Evolutionary conservation across 129 eudicot species (phyloP), one percentile per base, ranked within the genome.

Genomic region (Ambrosia trifida): DNA sequence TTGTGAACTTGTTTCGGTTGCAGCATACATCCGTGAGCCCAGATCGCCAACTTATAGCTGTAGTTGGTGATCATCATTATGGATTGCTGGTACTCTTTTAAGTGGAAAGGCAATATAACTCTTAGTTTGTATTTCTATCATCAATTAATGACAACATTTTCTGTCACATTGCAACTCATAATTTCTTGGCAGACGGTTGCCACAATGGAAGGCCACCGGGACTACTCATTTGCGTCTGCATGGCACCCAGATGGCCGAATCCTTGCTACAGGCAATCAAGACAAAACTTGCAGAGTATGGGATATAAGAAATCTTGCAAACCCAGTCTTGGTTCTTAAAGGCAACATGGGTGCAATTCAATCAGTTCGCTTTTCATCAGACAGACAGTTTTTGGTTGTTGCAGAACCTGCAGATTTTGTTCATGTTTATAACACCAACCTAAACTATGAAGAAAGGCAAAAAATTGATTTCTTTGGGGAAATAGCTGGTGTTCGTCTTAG

Each of bases 1-100:
- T 54, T 3, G 33, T 18, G 13, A 54, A 69, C 51, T 52, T 45
- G 14, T 43, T 71, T 4, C 56, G 73, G 40, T 43, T 86, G 87
- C 93, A 91, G 97, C 97, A 91, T 81, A 86, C 94, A 54, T 88
- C 97, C 7, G 28, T 91, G 76, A 91, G 97, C 50, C 96, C 97
- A 6, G 87, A 88, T 54, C 68, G 90, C 35, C 86, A 84, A 76
- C 86, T 88, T 64, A 77, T 91, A 18, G 70, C 78, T 10, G 83
- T 91, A 76, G 97, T 88, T 10, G 97, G 96, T 71, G 97, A 91
- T 78, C 73, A 88, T 73, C 84, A 41, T 19, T 84, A 84, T 69
- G 96, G 91, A 12, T 51, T 91, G 44, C 87, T 91, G 49, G 97
- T 88, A 91, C 72, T 80, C 93, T 38, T 38, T 60, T 63, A 31